Evolutionary conservation across 2,329 filamentous ascomycete species (phyloP).

Genomic region (Clonostachys rhizophaga): DNA sequence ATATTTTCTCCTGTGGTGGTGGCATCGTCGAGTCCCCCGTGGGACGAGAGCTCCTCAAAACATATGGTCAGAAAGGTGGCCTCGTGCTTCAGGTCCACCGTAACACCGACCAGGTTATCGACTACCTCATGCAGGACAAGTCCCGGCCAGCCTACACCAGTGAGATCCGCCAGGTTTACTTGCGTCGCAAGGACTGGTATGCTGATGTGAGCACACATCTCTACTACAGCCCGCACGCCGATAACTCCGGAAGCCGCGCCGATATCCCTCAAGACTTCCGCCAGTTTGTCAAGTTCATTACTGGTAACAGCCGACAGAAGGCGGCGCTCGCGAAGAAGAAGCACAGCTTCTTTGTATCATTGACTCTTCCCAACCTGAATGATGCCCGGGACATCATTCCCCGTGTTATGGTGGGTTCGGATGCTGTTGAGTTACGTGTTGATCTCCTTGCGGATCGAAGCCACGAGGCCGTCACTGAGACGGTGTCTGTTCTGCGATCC

Average conservation of each 20-base stretch:
- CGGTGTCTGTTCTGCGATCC: conserved; percentile 75
- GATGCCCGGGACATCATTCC: conserved; percentile 61
- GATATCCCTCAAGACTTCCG: conserved; percentile 25
- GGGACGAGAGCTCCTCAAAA: conserved; percentile 69
- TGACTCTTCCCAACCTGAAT: conserved; percentile 75
- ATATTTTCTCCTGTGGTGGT: conserved; percentile 91
- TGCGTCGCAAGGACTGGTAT: conserved; percentile 85
- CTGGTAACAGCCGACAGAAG: conserved; percentile 40
- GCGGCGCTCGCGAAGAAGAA: conserved; percentile 42
- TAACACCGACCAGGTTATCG: conserved; percentile 81
- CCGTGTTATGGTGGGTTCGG: conserved; percentile 74
- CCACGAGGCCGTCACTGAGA: conserved; percentile 73
- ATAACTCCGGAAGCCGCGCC: conserved; percentile 4
- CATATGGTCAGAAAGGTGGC: conserved; percentile 72
- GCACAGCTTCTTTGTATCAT: conserved; percentile 86
- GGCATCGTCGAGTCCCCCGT: conserved; percentile 85
- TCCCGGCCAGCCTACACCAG: conserved; percentile 88
- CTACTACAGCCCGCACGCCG: conserved; percentile 74
- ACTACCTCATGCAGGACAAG: conserved; percentile 85
- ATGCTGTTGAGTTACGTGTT: conserved; percentile 91
- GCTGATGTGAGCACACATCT: conserved; percentile 90
- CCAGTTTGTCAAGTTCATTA: conserved; percentile 31
- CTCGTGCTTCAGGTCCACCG: conserved; percentile 84
- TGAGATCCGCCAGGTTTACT: conserved; percentile 87
- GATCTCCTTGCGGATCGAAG: conserved; percentile 78